Evolutionary conservation across 768 basidiomycete genomes (phyloP).

Genomic region (Trametes gibbosa): DNA sequence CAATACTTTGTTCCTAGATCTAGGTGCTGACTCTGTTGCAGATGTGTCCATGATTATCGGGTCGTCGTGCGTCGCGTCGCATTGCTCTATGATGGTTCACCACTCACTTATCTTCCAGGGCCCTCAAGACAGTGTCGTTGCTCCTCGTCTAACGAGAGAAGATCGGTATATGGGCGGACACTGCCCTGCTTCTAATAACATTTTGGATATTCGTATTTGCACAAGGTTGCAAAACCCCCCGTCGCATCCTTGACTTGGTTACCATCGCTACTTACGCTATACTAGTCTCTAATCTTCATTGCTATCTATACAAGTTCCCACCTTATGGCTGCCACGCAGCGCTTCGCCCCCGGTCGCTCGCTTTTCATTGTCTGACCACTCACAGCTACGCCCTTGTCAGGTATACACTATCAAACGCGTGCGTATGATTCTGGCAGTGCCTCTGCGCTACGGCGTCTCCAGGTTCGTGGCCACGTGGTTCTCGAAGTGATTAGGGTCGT

Average conservation of each 20-base stretch:
- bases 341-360: background rate
- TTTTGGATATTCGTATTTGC: background rate
- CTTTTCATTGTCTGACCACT: background rate
- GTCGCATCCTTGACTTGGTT: background rate
- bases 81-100: background rate
- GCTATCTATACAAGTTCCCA: background rate
- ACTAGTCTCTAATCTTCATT: background rate
- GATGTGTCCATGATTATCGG: conserved; percentile 45
- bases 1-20: too few relatives aligned
- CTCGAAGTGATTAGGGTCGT: background rate
- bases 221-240: too few relatives aligned
- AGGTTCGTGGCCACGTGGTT: background rate
- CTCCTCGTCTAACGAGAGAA: conserved; percentile 9
- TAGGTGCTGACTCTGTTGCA: conserved; percentile 13
- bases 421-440: background rate
- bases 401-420: too few relatives aligned
- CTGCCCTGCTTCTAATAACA: background rate
- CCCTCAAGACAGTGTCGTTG: conserved; percentile 26
- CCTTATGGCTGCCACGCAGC: background rate
- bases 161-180: background rate
- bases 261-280: background rate
- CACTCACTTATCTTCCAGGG: conserved; percentile 9
- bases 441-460: background rate
- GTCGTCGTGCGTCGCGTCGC: conserved; percentile 36
- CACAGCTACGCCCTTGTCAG: too few relatives aligned